phyloP scores from a whole-genome alignment of 208 protist genomes.

The Acanthamoeba sp. region DNA sequence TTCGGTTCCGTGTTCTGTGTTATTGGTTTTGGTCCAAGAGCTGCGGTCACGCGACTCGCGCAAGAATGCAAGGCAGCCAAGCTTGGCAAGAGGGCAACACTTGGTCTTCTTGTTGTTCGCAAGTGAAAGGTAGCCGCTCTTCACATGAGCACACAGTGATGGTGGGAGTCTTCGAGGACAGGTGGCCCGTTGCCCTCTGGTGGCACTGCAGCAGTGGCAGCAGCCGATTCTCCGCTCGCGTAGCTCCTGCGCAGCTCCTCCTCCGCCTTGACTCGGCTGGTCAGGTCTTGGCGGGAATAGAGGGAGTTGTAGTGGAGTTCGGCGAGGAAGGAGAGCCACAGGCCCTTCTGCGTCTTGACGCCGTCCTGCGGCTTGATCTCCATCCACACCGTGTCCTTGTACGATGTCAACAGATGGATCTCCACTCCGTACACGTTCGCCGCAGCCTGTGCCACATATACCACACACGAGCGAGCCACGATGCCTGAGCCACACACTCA shows the following conservation, averaged over 20 bases:
- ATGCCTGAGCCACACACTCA: too few species aligned
- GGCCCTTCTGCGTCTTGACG: slow-evolving; percentile 39
- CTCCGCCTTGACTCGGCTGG: not conserved
- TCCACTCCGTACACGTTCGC: slow-evolving; percentile 30
- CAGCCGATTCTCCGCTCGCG: not conserved
- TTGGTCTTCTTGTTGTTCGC: too few species aligned
- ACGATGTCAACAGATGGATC: slow-evolving; percentile 54
- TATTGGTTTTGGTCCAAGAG: too few species aligned
- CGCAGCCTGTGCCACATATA: not conserved
- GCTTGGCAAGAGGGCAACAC: too few species aligned
- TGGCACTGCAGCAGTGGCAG: not conserved
- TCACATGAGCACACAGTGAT: not conserved
- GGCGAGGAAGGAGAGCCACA: slow-evolving; percentile 64
- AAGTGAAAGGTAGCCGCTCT: too few species aligned
- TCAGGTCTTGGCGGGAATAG: slow-evolving; percentile 3
- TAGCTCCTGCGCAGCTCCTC: slow-evolving; percentile 18
- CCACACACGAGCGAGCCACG: not conserved
- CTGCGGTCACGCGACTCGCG: too few species aligned
- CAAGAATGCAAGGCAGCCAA: too few species aligned
- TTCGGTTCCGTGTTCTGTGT: too few species aligned
- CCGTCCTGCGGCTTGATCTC: slow-evolving; percentile 39
- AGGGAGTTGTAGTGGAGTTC: slow-evolving; percentile 69
- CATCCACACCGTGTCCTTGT: slow-evolving; percentile 60
- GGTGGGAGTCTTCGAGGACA: not conserved
- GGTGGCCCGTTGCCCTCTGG: not conserved